Evolutionary conservation across 805 yeast species (phyloP).

Genomic region (Torulaspora indica): DNA sequence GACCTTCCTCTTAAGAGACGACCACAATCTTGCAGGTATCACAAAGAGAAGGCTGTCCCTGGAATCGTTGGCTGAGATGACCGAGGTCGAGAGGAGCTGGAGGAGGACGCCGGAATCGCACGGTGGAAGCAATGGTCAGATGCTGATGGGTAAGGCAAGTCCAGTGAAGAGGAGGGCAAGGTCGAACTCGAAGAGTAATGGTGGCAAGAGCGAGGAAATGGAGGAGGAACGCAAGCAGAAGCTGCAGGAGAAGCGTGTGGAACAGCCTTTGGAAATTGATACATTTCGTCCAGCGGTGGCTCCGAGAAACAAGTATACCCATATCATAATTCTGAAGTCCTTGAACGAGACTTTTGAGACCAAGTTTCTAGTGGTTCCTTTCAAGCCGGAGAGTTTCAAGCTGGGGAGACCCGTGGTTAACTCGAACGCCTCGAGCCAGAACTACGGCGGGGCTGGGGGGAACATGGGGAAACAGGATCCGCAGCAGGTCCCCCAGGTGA

Average conservation of each 20-base stretch:
- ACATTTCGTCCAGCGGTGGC: conserved; percentile 9
- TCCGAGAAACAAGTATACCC: conserved; percentile 38
- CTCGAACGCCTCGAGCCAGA: conserved; percentile 11
- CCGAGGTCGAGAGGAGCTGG: conserved; percentile 18
- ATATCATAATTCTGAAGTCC: conserved; percentile 67
- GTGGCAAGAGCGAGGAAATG: conserved; percentile 15
- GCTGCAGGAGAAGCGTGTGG: conserved; percentile 6
- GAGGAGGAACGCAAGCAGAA: conserved; percentile 4
- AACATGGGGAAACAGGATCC: conserved; percentile 35
- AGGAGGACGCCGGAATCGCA: conserved; percentile 16
- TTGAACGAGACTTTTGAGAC: conserved; percentile 77
- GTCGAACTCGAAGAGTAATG: conserved; percentile 31
- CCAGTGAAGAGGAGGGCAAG: conserved; percentile 22
- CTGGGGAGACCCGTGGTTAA: conserved; percentile 79
- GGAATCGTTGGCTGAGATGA: conserved; percentile 10
- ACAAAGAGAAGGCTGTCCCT: conserved; percentile 2
- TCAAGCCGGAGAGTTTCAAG: conserved; percentile 74
- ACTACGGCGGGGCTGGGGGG: conserved; percentile 9
- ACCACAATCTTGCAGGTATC: conserved; percentile 4
- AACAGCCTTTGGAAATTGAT: conserved; percentile 6
- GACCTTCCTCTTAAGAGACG: neutral
- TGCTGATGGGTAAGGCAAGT: conserved; percentile 4
- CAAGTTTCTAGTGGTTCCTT: conserved; percentile 75
- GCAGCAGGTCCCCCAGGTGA: conserved; percentile 38
- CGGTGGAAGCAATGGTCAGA: conserved; percentile 9